Conservation (phyloP, 129 eudicot species). For the Lonicera japonica region DNA sequence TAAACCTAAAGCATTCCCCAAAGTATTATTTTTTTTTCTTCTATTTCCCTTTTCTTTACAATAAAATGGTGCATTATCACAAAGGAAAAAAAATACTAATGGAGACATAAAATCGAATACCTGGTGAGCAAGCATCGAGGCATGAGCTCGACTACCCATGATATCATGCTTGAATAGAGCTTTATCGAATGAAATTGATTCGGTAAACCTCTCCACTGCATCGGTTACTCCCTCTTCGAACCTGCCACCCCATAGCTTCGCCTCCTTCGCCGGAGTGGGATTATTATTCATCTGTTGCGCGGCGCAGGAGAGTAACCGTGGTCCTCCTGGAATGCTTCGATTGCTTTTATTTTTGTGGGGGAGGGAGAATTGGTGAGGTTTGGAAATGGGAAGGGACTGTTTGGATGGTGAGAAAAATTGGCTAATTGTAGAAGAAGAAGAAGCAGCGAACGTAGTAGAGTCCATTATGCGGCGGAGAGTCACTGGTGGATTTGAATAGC, state of each 20-base stretch:
- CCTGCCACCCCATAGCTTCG: constrained; percentile 93
- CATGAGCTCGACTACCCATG: constrained; percentile 94
- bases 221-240: constrained; percentile 90
- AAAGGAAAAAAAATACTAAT: too few relatives aligned
- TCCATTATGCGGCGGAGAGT: neutral
- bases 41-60: too few relatives aligned
- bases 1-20: neutral
- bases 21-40: too few relatives aligned
- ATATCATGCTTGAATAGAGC: constrained; percentile 92
- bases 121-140: constrained; percentile 94
- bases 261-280: constrained; percentile 40
- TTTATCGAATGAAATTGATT: constrained; percentile 82
- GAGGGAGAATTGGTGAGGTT: neutral
- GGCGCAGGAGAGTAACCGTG: constrained; percentile 16
- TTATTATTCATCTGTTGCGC: constrained; percentile 16
- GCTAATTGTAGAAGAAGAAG: neutral
- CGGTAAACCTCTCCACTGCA: constrained; percentile 88
- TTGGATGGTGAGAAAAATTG: constrained; percentile 1
- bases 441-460: neutral
- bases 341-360: neutral
- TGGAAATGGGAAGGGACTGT: neutral
- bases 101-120: constrained; percentile 18
- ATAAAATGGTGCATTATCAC: neutral
- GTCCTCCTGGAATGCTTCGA: neutral
- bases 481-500: too few relatives aligned